These are phyloP conservation scores for Pouteria campechiana DNA, from an alignment of 179 eudicot genomes.

Conservation along the genomic window DNA sequence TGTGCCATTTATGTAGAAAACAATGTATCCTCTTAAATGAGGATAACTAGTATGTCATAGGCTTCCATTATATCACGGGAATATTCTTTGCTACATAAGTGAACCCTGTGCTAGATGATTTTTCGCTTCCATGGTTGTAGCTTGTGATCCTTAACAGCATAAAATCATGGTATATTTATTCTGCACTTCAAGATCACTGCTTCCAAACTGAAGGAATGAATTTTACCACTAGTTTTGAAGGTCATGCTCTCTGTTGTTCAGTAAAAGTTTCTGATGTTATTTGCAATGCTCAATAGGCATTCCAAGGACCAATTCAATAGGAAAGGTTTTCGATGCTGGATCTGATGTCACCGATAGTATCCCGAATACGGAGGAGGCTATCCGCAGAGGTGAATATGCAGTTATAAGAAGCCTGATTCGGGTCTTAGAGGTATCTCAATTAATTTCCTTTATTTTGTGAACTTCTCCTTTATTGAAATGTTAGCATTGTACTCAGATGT, in stretches of 20 bases:
- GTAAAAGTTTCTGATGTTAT: neutral
- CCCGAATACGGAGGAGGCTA: slow-evolving; percentile 68
- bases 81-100: too few relatives aligned
- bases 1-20: too few relatives aligned
- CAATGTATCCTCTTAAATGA: too few relatives aligned
- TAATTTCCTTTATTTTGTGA: neutral
- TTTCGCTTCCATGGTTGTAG: too few relatives aligned
- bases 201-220: too few relatives aligned
- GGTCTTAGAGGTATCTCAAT: slow-evolving; percentile 61
- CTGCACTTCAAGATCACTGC: too few relatives aligned
- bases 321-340: slow-evolving; percentile 48
- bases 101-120: too few relatives aligned
- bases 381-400: slow-evolving; percentile 89
- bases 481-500: slow-evolving; percentile 3
- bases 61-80: too few relatives aligned
- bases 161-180: slow-evolving; percentile 1
- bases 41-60: too few relatives aligned
- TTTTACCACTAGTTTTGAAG: too few relatives aligned
- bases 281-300: slow-evolving; percentile 39
- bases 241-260: too few relatives aligned
- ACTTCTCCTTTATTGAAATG: neutral
- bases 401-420: slow-evolving; percentile 90
- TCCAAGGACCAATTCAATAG: slow-evolving; percentile 64
- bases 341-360: slow-evolving; percentile 35
- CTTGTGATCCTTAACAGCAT: too few relatives aligned